Percentiles rank a stretch among this genome's conserved stretches.
Conservation (phyloP, 306 rosid genomes). For the Geum urbanum region DNA sequence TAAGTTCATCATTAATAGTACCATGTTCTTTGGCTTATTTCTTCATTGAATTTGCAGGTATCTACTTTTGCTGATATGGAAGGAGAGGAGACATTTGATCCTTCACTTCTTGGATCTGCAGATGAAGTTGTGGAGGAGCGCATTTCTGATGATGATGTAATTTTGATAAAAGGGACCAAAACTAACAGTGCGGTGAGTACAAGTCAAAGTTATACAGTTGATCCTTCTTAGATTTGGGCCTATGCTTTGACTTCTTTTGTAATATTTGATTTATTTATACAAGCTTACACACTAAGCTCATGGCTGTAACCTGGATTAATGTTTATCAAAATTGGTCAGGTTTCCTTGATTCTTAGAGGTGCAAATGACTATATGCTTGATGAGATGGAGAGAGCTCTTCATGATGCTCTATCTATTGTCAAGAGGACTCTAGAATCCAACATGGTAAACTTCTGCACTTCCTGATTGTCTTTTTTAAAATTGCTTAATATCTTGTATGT, state of each 20-base stretch:
- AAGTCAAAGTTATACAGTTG: not conserved
- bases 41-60: slow-evolving; percentile 45
- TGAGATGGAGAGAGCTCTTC: slow-evolving; percentile 97
- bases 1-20: not conserved
- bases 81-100: slow-evolving; percentile 96
- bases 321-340: slow-evolving; percentile 33
- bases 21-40: slow-evolving; percentile 8
- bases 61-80: slow-evolving; percentile 99
- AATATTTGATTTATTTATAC: not conserved
- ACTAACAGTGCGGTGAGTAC: slow-evolving; percentile 75
- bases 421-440: slow-evolving; percentile 96
- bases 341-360: slow-evolving; percentile 85
- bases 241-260: not conserved
- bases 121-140: slow-evolving; percentile 99
- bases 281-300: not conserved
- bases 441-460: slow-evolving; percentile 43
- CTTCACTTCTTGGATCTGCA: slow-evolving; percentile 87
- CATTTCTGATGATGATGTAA: slow-evolving; percentile 78
- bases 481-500: not conserved
- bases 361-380: slow-evolving; percentile 98
- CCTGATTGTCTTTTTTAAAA: not conserved
- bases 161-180: slow-evolving; percentile 92
- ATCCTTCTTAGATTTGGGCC: not conserved
- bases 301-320: not conserved
- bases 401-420: slow-evolving; percentile 85